phyloP scores from a whole-genome alignment of 1,284 basidiomycete species.

The Heterobasidion irregulare region DNA sequence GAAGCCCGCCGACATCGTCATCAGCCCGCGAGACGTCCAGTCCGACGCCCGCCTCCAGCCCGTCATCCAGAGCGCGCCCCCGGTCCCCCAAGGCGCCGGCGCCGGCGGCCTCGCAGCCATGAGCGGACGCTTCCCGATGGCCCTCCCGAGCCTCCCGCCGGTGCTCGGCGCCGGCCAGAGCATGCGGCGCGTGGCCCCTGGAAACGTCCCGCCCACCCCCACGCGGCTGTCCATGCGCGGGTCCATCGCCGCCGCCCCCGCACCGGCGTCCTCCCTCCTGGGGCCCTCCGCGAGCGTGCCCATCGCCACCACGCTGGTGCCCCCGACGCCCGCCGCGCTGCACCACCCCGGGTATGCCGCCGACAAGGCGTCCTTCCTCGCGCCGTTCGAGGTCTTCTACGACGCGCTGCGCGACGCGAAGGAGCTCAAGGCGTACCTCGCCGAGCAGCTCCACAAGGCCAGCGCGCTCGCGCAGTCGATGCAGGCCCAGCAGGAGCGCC shows the following conservation, averaged over 20 bases:
- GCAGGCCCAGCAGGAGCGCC: slow-evolving; percentile 43
- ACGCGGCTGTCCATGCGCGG: slow-evolving; percentile 48
- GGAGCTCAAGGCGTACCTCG: slow-evolving; percentile 64
- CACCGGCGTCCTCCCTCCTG: neutral
- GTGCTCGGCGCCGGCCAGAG: slow-evolving; percentile 33
- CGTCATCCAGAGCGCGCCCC: slow-evolving; percentile 66
- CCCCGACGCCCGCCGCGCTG: slow-evolving; percentile 55
- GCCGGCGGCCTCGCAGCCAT: slow-evolving; percentile 28
- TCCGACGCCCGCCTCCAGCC: slow-evolving; percentile 47
- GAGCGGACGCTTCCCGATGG: slow-evolving; percentile 32
- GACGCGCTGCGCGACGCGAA: slow-evolving; percentile 69
- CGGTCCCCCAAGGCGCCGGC: slow-evolving; percentile 37
- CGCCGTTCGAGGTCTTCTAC: slow-evolving; percentile 73
- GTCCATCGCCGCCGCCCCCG: slow-evolving; percentile 8
- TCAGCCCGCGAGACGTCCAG: slow-evolving; percentile 55
- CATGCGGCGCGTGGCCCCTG: slow-evolving; percentile 34
- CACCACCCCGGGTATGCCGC: slow-evolving; percentile 48
- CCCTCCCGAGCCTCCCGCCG: slow-evolving; percentile 56
- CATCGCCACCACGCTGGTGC: slow-evolving; percentile 52
- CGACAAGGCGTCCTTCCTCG: slow-evolving; percentile 67
- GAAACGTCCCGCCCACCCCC: slow-evolving; percentile 65
- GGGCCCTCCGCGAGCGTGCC: slow-evolving; percentile 29
- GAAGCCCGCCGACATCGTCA: slow-evolving; percentile 72
- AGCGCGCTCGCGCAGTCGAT: slow-evolving; percentile 42
- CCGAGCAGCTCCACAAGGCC: slow-evolving; percentile 60